Evolutionary conservation across 2,329 filamentous ascomycete species (phyloP), one percentile per base, ranked within the genome.

Genomic region (Fusarium lateritium): DNA sequence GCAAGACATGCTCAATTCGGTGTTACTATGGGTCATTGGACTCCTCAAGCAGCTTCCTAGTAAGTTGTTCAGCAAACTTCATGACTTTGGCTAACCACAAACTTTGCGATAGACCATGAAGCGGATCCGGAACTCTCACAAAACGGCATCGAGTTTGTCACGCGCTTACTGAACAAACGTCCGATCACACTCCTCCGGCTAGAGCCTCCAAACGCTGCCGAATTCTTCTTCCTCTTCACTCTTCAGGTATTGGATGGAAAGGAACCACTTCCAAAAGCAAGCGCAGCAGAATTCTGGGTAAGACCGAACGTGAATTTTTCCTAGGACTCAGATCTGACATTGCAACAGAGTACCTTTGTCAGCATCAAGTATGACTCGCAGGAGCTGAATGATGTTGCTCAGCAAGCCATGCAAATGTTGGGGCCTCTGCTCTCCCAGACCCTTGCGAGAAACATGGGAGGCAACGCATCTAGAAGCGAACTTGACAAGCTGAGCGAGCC

Each of bases 211-310:
- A 83, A 86, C 2, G 83, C 85, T 13, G 83, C 91, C 2, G 88
- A 91, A 61, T 88, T 85, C 70, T 86, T 94, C 63, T 91, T 97
- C 73, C 80, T 90, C 54, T 94, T 95, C 73, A 87, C 89, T 0
- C 81, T 96, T 14, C 86, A 88, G 71, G 89, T 92, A 9, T 80
- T 97, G 8, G 86, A 90, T 43, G 91, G 90, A 14, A 88, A 85
- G 31, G 93, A 96, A 62, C 89, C 91, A 1, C 81, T 97, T 11
- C 91, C 92, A 0, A 97, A 96, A 79, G 86, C 86, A 31, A 88
- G 91, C 4, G 88, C 93, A 2, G 88, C 90, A 10, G 88, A 91
- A 28, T 92, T 97, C 65, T 96, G 93, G 92, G 89, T 91, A 79
- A 70, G 84, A 39, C n/a, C 4, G 3, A 31, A 3, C 4, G 40